These are phyloP conservation scores for Fusarium beomiforme DNA, from an alignment of 2,329 filamentous ascomycete genomes.

Conservation along the genomic window DNA sequence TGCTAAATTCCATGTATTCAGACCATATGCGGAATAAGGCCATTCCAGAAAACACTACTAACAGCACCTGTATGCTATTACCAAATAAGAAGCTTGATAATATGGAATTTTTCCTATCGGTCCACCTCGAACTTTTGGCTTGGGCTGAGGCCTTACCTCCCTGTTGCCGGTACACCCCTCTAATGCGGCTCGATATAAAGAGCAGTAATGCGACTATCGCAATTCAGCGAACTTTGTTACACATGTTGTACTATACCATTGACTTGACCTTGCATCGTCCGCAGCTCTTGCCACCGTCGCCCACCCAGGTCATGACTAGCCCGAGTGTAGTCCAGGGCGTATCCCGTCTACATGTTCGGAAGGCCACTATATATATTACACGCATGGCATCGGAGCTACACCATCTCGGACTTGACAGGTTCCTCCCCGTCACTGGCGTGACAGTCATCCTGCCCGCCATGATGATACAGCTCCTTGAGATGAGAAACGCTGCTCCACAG, in stretches of 20 bases:
- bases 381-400: slow-evolving; percentile 83
- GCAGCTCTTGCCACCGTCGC: slow-evolving; percentile 83
- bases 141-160: slow-evolving; percentile 80
- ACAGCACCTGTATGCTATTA: slow-evolving; percentile 85
- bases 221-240: slow-evolving; percentile 82
- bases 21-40: slow-evolving; percentile 86
- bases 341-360: slow-evolving; percentile 82
- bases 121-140: slow-evolving; percentile 79
- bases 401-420: slow-evolving; percentile 76
- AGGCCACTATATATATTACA: slow-evolving; percentile 86
- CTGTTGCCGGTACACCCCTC: slow-evolving; percentile 73
- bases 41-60: slow-evolving; percentile 78
- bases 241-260: slow-evolving; percentile 94
- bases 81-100: slow-evolving; percentile 90
- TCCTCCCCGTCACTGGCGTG: slow-evolving; percentile 87
- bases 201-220: slow-evolving; percentile 69
- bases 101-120: slow-evolving; percentile 78
- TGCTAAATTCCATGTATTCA: slow-evolving; percentile 91
- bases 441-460: slow-evolving; percentile 91
- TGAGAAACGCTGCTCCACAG: slow-evolving; percentile 81
- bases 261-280: slow-evolving; percentile 90
- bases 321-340: slow-evolving; percentile 80
- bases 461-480: slow-evolving; percentile 91
- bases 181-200: slow-evolving; percentile 64
- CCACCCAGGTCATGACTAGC: slow-evolving; percentile 60